Evolutionary conservation across 352 stramenopile genomes (phyloP).

Genomic region (Pythium scleroteichum): DNA sequence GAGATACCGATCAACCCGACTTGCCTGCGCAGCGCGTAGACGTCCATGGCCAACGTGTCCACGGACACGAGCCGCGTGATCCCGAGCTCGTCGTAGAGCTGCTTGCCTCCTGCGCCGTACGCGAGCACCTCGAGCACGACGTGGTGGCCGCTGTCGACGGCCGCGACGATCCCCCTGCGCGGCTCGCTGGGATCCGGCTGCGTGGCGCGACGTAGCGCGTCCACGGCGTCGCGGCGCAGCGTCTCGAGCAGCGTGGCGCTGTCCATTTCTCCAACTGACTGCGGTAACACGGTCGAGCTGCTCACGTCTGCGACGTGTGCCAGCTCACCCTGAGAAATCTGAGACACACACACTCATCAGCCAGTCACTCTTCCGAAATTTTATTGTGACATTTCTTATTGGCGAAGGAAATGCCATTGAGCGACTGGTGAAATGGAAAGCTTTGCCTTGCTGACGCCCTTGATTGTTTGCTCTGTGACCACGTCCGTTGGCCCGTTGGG

Average conservation of each 20-base stretch:
- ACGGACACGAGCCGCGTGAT: constrained; percentile 56
- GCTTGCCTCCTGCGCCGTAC: constrained; percentile 57
- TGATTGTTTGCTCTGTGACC: too few relatives aligned
- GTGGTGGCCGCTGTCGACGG: constrained; percentile 52
- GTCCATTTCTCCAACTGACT: too few relatives aligned
- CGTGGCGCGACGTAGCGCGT: constrained; percentile 38
- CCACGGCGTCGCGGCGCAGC: constrained; percentile 56
- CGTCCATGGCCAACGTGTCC: constrained; percentile 35
- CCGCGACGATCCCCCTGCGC: constrained; percentile 33
- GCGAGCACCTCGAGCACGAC: constrained; percentile 71
- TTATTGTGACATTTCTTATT: not conserved
- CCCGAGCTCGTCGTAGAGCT: constrained; percentile 60
- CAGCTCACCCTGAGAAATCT: not conserved
- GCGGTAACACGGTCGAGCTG: not conserved
- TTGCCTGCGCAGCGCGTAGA: constrained; percentile 35
- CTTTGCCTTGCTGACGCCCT: too few relatives aligned
- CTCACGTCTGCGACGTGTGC: constrained; percentile 16
- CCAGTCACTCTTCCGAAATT: constrained; percentile 6
- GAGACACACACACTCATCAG: not conserved
- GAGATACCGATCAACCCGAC: constrained; percentile 27
- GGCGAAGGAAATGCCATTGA: too few relatives aligned
- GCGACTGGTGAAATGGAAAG: too few relatives aligned
- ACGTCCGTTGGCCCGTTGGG: too few relatives aligned
- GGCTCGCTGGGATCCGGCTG: not conserved
- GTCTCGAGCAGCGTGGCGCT: constrained; percentile 34